These are phyloP conservation scores for Phaeosphaeria sp. DNA, from an alignment of 2,329 filamentous ascomycete genomes.

Conservation along the genomic window DNA sequence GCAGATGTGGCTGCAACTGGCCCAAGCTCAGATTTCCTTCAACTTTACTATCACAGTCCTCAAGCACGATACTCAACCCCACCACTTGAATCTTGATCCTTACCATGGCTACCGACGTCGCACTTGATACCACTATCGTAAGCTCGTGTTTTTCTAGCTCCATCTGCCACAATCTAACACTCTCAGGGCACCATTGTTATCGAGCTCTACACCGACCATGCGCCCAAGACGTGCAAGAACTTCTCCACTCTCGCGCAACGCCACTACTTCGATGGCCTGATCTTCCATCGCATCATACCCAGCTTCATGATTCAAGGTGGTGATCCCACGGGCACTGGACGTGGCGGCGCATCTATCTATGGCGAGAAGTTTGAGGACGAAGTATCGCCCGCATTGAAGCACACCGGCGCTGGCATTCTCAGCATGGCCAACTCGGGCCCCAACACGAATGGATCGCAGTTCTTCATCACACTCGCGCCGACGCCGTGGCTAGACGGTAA, in stretches of 20 bases:
- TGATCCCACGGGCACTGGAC: conserved; percentile 91
- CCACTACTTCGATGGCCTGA: conserved; percentile 85
- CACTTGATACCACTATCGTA: conserved; percentile 88
- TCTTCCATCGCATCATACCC: conserved; percentile 94
- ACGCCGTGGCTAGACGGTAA: conserved; percentile 97
- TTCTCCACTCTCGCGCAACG: conserved; percentile 80
- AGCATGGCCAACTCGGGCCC: conserved; percentile 96
- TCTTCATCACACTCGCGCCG: conserved; percentile 93
- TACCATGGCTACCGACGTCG: conserved; percentile 67
- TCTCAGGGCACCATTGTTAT: conserved; percentile 78
- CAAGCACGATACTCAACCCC: conserved; percentile 1
- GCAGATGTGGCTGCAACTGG: conserved; percentile 16
- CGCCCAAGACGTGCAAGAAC: conserved; percentile 88
- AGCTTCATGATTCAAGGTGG: conserved; percentile 97
- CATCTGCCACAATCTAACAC: conserved; percentile 6
- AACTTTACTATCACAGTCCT: conserved; percentile 28
- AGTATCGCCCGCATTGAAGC: conserved; percentile 78
- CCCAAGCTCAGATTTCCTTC: conserved; percentile 9
- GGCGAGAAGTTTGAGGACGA: conserved; percentile 95
- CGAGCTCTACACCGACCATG: conserved; percentile 90
- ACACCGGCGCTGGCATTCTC: conserved; percentile 91
- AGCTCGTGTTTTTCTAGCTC: conserved; percentile 9
- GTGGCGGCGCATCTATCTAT: conserved; percentile 88
- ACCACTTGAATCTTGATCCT: not conserved
- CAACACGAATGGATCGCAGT: conserved; percentile 93